These are phyloP conservation scores for Colletotrichum sp. DNA, from an alignment of 2,329 filamentous ascomycete genomes.

Conservation along the genomic window DNA sequence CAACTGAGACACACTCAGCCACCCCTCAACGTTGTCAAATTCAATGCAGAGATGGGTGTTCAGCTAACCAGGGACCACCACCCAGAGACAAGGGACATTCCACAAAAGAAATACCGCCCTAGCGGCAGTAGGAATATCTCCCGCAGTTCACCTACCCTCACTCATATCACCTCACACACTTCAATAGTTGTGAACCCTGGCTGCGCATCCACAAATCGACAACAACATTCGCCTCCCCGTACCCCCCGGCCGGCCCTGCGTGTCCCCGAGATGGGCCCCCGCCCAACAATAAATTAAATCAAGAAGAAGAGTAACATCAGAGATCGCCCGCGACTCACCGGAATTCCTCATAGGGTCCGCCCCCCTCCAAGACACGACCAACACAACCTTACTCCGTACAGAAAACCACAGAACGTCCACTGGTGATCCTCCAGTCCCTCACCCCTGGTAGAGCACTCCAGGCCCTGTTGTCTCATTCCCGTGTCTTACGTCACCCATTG, in stretches of 20 bases:
- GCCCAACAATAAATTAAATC: background rate
- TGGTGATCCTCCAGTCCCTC: background rate
- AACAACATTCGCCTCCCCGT: background rate
- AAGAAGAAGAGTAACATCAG: background rate
- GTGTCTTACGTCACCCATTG: background rate
- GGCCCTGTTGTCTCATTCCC: background rate
- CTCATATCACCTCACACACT: background rate
- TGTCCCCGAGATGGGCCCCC: background rate
- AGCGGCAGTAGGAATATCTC: background rate
- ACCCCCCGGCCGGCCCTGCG: background rate
- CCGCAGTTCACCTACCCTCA: background rate
- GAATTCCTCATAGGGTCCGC: background rate
- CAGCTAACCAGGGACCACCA: background rate
- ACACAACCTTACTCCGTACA: background rate
- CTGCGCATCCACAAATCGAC: background rate
- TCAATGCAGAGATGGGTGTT: background rate
- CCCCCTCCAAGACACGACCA: background rate
- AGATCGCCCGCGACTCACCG: background rate
- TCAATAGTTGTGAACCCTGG: constrained; percentile 18
- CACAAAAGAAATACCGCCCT: background rate
- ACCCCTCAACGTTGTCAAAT: background rate
- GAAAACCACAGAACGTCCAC: background rate
- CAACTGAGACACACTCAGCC: background rate
- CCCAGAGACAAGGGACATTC: background rate
- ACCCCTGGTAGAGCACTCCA: background rate